Conservation (phyloP, 2,329 filamentous ascomycete species). For the Macroventuria anomochaeta region DNA sequence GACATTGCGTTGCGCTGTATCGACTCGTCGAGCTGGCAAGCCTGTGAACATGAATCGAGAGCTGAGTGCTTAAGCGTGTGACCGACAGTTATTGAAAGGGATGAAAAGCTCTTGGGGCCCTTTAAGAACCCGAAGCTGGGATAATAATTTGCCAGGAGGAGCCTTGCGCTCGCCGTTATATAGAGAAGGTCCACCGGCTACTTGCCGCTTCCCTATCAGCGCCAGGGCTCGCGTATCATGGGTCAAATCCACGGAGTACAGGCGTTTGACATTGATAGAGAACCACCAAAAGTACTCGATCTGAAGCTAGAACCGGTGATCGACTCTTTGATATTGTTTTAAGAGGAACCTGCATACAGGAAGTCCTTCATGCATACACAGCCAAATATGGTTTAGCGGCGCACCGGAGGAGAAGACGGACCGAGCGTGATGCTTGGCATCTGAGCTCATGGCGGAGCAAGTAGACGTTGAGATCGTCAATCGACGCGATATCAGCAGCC, state of each 20-base stretch:
- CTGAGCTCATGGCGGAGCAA: slow-evolving; percentile 15
- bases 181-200: slow-evolving; percentile 14
- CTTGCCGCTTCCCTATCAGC: slow-evolving; percentile 11
- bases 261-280: neutral
- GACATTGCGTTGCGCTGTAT: slow-evolving; percentile 10
- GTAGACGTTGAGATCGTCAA: slow-evolving; percentile 6
- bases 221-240: slow-evolving; percentile 5
- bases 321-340: neutral
- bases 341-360: neutral
- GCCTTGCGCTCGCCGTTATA: slow-evolving; percentile 13
- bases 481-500: slow-evolving; percentile 11
- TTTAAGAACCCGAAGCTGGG: slow-evolving; percentile 1
- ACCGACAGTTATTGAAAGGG: slow-evolving; percentile 2
- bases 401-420: neutral
- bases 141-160: slow-evolving; percentile 11
- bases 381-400: neutral
- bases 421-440: neutral
- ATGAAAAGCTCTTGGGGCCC: neutral
- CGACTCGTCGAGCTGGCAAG: neutral
- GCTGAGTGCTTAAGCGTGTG: slow-evolving; percentile 4
- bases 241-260: neutral
- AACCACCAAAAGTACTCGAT: neutral
- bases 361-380: neutral
- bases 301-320: neutral
- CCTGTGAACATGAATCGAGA: neutral